Base-by-base conservation (phyloP, 345 rosid species). In the Gynandropsis gynandra region DNA sequence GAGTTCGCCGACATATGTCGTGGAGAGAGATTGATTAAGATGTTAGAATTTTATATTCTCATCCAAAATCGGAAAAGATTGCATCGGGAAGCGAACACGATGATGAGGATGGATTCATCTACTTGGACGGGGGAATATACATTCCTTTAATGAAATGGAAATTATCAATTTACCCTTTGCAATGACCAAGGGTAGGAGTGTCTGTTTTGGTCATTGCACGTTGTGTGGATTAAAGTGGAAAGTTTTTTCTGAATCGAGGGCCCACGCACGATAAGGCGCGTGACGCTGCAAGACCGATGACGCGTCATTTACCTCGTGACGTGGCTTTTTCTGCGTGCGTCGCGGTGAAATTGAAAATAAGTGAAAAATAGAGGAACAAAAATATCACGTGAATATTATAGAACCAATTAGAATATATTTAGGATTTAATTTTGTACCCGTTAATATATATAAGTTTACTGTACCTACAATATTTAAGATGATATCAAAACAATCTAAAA, bases 1-100 rank as follows among this genome's bases (percentile, higher is more conserved):
- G 80, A 69, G 63, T 80, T 46, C 17, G 78, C 61, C 5, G 80
- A 70, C 95, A 85, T 84, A 66, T 44, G 42, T n/a, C 3, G 59
- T 33, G 40, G 52, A 47, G 62, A 18, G n/a, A 24, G 9, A 17
- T 47, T 16, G 56, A 15, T 29, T 47, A 42, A 62, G 43, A 50
- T 1, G 19, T 42, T 5, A 55, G 11, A 24, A 24, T 24, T 24
- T 24, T 5, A 24, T 24, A 2, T 5, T 24, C 29, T 24, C 4
- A 24, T 5, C 29, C 29, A 24, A 24, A 24, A 24, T 24, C 19
- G 64, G 32, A 50, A 36, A 40, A 8, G 59, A 58, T 58, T 58
- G 70, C 59, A 50, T 65, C 52, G 59, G 69, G 52, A 58, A 65
- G 54, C 42, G 69, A 52, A 18, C 29, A 24, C 29, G 29, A 24